These are phyloP conservation scores for Trichoderma pleuroti DNA, from an alignment of 2,329 filamentous ascomycete genomes.

Conservation along the genomic window DNA sequence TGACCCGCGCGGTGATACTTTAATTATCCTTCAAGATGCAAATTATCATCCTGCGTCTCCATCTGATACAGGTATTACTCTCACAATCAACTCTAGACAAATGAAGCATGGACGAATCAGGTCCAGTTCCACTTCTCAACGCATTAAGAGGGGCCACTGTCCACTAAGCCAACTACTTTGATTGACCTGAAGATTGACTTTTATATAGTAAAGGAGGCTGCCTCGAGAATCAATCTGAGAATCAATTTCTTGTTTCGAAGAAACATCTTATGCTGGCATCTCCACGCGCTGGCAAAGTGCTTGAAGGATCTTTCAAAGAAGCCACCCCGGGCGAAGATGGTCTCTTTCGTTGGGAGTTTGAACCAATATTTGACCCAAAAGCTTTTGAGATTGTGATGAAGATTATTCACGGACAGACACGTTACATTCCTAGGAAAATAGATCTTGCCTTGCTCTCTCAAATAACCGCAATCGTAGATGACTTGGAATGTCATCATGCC, in stretches of 20 bases:
- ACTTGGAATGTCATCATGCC: neutral
- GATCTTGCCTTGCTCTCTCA: neutral
- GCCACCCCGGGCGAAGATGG: neutral
- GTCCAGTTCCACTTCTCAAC: neutral
- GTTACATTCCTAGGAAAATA: neutral
- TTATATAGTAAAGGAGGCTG: neutral
- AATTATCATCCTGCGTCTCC: neutral
- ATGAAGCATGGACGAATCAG: neutral
- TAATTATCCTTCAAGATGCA: neutral
- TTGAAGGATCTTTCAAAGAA: neutral
- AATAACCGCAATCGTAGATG: neutral
- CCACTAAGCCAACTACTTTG: accelerated
- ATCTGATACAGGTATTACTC: neutral
- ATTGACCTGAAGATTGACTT: neutral
- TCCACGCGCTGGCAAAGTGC: neutral
- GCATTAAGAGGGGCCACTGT: neutral
- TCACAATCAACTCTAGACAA: neutral
- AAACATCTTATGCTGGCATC: neutral
- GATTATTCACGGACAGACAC: neutral
- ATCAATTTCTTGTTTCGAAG: neutral
- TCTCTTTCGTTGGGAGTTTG: neutral
- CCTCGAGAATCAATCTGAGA: neutral
- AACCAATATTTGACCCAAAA: neutral
- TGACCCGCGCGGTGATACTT: neutral
- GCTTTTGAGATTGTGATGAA: neutral